These are phyloP conservation scores for Capronia americana DNA, from an alignment of 2,329 filamentous ascomycete species.

Conservation along the genomic window DNA sequence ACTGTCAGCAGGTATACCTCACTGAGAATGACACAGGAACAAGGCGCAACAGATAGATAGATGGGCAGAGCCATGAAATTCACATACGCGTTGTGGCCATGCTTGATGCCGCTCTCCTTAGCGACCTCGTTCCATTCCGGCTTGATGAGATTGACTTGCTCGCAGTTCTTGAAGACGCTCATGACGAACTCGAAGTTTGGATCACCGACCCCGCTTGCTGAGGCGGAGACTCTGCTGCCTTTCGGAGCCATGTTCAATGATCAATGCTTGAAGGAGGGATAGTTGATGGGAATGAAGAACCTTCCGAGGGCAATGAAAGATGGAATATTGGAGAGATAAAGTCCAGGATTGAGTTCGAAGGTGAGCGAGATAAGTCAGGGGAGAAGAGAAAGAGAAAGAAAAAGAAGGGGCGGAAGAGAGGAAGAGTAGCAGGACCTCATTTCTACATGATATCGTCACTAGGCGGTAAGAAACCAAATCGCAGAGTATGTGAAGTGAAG, in stretches of 20 bases:
- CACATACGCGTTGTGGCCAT: constrained; percentile 33
- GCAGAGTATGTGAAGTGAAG: not conserved
- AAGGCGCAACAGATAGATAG: not conserved
- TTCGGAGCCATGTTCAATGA: constrained; percentile 14
- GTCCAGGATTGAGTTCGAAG: not conserved
- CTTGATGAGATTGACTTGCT: constrained; percentile 23
- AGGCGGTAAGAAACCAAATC: not conserved
- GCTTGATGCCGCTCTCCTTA: constrained; percentile 31
- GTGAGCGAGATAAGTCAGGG: not conserved
- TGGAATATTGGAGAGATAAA: not conserved
- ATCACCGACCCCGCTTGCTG: constrained; percentile 1
- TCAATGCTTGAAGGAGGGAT: not conserved
- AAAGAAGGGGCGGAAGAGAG: not conserved
- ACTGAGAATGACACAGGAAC: not conserved
- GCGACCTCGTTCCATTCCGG: constrained; percentile 32
- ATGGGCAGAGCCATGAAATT: constrained; percentile 1
- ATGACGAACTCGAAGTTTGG: constrained; percentile 27
- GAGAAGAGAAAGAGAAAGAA: not conserved
- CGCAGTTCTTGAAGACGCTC: constrained; percentile 29
- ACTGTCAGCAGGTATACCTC: not conserved
- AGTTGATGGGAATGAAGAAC: not conserved
- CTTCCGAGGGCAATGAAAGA: not conserved
- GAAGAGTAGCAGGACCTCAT: not conserved
- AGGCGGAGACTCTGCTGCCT: not conserved
- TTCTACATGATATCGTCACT: not conserved